A percentile compares a stretch with the other conserved stretches of the same genome.
phyloP scores from a whole-genome alignment of 371 early-diverging fungal species.

The Mucor ambiguus region DNA sequence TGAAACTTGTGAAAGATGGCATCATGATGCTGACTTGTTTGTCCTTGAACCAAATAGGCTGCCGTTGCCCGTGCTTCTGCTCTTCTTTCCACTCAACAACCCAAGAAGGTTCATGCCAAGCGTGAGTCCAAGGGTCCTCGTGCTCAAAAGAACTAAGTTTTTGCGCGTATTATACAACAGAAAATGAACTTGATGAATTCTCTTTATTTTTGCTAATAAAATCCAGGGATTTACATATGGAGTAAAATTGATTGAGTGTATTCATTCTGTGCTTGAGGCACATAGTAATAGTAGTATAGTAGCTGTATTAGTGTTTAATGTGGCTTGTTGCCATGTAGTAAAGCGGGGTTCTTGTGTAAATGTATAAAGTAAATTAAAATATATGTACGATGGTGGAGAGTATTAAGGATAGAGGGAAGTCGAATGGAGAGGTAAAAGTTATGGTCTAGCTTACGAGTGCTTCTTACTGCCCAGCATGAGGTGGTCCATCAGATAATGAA shows the following conservation, averaged over 20 bases:
- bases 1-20: background rate
- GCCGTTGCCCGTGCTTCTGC: slow-evolving; percentile 84
- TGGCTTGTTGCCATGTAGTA: background rate
- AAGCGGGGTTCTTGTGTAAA: background rate
- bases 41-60: slow-evolving; percentile 45
- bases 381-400: background rate
- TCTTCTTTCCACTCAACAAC: slow-evolving; percentile 66
- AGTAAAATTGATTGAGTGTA: background rate
- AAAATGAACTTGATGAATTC: slow-evolving; percentile 3
- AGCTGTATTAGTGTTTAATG: background rate
- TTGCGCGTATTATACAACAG: background rate
- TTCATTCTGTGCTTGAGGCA: background rate
- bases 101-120: slow-evolving; percentile 63
- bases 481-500: slow-evolving; percentile 40
- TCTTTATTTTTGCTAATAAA: background rate
- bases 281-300: background rate
- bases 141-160: slow-evolving; percentile 37
- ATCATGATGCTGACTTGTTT: background rate
- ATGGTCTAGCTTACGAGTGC: slow-evolving; percentile 31
- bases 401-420: background rate
- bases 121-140: slow-evolving; percentile 45
- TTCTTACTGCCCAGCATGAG: slow-evolving; percentile 40
- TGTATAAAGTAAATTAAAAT: background rate
- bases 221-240: background rate
- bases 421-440: background rate